Evolutionary conservation across 306 rosid genomes (phyloP).

Genomic region (Trifolium pratense): DNA sequence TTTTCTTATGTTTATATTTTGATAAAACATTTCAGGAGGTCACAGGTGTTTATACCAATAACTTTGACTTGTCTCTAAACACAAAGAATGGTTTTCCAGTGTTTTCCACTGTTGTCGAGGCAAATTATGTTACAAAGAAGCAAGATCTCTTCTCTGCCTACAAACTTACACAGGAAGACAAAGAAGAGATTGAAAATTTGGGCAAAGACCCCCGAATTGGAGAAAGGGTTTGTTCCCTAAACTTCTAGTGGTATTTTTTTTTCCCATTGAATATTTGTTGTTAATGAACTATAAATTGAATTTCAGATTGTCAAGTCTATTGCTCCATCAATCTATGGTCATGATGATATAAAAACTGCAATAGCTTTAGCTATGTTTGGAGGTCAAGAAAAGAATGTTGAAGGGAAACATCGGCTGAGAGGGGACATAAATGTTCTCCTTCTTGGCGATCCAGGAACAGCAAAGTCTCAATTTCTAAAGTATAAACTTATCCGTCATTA

Average conservation of each 20-base stretch:
- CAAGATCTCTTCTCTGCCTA: constrained; percentile 96
- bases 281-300: constrained; percentile 26
- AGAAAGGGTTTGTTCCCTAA: constrained; percentile 76
- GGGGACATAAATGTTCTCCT: constrained; percentile 98
- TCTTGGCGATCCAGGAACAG: constrained; percentile 98
- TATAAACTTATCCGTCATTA: constrained; percentile 50
- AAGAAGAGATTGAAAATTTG: constrained; percentile 79
- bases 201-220: constrained; percentile 92
- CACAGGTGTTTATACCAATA: constrained; percentile 91
- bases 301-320: constrained; percentile 87
- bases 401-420: constrained; percentile 85
- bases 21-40: constrained; percentile 74
- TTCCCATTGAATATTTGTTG: constrained; percentile 17
- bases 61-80: constrained; percentile 91
- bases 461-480: constrained; percentile 99
- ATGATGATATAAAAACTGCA: constrained; percentile 93
- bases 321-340: constrained; percentile 98
- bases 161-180: constrained; percentile 96
- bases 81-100: constrained; percentile 99
- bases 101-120: constrained; percentile 98
- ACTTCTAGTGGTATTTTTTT: not conserved
- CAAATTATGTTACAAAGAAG: constrained; percentile 86
- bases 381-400: constrained; percentile 92
- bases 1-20: constrained; percentile 34
- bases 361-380: constrained; percentile 98